Conservation (phyloP, 106 monocot species). For the Posidonia australis region DNA sequence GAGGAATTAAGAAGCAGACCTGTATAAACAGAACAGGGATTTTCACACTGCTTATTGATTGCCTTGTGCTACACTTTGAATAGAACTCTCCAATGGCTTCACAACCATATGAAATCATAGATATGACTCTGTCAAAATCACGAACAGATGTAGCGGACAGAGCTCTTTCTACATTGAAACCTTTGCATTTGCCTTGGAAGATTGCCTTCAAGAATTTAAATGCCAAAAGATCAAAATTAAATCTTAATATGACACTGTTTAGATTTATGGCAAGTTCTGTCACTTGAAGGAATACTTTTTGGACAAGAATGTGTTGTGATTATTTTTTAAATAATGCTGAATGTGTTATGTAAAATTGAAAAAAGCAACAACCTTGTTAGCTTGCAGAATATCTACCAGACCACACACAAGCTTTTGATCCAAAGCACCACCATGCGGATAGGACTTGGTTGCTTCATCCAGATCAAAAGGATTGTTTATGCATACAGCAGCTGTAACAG, state of each 20-base stretch:
- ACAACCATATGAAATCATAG: constrained; percentile 87
- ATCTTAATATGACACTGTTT: too few relatives aligned
- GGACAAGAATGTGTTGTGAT: too few relatives aligned
- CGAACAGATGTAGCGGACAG: constrained; percentile 53
- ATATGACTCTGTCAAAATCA: constrained; percentile 81
- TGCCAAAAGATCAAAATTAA: neutral
- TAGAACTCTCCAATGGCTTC: constrained; percentile 68
- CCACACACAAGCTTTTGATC: constrained; percentile 57
- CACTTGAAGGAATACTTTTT: too few relatives aligned
- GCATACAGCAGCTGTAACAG: constrained; percentile 81
- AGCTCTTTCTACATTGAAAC: constrained; percentile 74
- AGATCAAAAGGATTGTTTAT: constrained; percentile 92
- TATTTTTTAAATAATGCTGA: neutral
- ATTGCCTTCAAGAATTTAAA: constrained; percentile 48
- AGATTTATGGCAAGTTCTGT: too few relatives aligned
- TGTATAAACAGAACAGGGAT: constrained; percentile 88
- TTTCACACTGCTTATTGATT: constrained; percentile 44
- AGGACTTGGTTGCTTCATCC: constrained; percentile 60
- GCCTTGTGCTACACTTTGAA: constrained; percentile 39
- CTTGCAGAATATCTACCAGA: constrained; percentile 64
- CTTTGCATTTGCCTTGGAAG: constrained; percentile 81
- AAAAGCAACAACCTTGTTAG: constrained; percentile 59
- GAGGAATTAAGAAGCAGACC: constrained; percentile 17
- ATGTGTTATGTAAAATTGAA: neutral
- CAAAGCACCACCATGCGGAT: constrained; percentile 27